phyloP scores from a whole-genome alignment of 106 monocot species.

The Triglochin maritima region DNA sequence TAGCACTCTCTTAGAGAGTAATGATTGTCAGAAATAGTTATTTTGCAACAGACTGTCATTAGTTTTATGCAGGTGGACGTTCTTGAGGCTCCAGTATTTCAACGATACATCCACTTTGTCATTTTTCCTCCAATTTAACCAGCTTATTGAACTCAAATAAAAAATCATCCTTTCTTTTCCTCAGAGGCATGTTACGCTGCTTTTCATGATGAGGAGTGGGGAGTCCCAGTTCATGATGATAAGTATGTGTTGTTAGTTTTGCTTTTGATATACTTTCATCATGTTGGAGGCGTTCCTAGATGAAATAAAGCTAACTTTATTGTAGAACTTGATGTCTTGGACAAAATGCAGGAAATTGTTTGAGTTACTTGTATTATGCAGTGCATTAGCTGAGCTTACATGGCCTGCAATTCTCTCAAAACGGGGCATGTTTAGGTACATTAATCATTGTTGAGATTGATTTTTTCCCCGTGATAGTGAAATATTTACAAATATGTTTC shows the following conservation, averaged over 20 bases:
- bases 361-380: conserved; percentile 25
- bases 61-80: no score
- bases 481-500: not conserved
- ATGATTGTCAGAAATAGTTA: no score
- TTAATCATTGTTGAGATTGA: not conserved
- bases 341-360: conserved; percentile 23
- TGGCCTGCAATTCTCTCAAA: conserved; percentile 28
- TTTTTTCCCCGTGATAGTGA: not conserved
- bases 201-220: conserved; percentile 33
- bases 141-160: not conserved
- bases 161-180: not conserved
- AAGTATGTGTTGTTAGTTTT: conserved; percentile 10
- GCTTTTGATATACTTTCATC: not conserved
- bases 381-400: conserved; percentile 26
- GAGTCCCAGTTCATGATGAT: conserved; percentile 26
- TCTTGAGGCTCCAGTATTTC: not conserved
- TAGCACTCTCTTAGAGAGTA: no score
- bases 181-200: conserved; percentile 18
- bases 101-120: not conserved
- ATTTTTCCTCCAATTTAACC: conserved; percentile 1
- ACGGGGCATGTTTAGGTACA: conserved; percentile 23
- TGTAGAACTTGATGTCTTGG: not conserved
- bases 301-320: conserved; percentile 7
- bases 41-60: no score
- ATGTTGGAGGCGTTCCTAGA: not conserved